Evolutionary conservation across 495 filamentous ascomycete species (phyloP).

Genomic region (Bacidia rubella): DNA sequence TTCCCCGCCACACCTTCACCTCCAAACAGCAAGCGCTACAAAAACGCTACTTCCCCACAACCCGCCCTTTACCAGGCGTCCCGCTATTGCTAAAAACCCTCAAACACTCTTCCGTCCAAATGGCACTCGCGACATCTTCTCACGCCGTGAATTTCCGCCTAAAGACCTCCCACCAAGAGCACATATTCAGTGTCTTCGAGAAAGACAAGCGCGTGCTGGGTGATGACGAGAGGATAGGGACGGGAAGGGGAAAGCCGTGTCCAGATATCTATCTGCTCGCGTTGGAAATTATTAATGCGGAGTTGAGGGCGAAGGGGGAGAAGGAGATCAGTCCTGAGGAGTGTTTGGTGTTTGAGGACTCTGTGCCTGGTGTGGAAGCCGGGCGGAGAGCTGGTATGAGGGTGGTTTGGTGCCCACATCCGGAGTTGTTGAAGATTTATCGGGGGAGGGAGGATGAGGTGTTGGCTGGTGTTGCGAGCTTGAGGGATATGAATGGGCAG

Average conservation of each 20-base stretch:
- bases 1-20: conserved; percentile 50
- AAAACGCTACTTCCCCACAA: conserved; percentile 52
- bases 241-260: conserved; percentile 77
- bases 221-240: conserved; percentile 69
- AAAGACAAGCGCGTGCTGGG: conserved; percentile 58
- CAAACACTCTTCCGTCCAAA: conserved; percentile 44
- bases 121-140: conserved; percentile 79
- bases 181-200: conserved; percentile 65
- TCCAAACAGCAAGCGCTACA: conserved; percentile 48
- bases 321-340: conserved; percentile 63
- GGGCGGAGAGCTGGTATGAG: conserved; percentile 89
- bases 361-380: conserved; percentile 82
- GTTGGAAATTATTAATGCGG: conserved; percentile 68
- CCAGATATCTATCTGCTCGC: conserved; percentile 93
- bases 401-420: conserved; percentile 86
- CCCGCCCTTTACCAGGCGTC: conserved; percentile 68
- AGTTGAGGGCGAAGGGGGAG: conserved; percentile 43
- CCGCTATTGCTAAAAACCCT: conserved; percentile 46
- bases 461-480: conserved; percentile 65
- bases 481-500: too few relatives aligned
- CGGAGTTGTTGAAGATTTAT: conserved; percentile 61
- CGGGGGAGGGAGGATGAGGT: conserved; percentile 66
- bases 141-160: conserved; percentile 56
- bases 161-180: conserved; percentile 61
- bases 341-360: conserved; percentile 94